Evolutionary conservation across 805 yeast species (phyloP), one percentile per base, ranked within the genome.

Genomic region (Crinitomyces ghanaensis): DNA sequence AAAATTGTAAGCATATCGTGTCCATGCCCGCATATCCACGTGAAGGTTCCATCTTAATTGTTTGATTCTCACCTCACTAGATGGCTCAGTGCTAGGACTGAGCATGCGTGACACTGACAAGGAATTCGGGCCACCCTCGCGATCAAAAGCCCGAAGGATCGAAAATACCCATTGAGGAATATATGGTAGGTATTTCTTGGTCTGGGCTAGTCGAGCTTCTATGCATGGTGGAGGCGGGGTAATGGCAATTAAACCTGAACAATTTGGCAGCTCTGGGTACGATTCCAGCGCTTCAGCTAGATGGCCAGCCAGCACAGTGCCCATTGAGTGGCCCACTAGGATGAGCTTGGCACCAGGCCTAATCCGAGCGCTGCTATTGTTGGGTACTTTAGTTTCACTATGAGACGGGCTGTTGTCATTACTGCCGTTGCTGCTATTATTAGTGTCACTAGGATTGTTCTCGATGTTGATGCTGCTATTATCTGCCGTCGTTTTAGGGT

Each of bases 1-100:
- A 38, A 75, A 69, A 2, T 77, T 76, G 22, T 51, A 40, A 2
- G 70, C 59, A 41, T 77, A 74, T 34, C 63, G 60, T 34, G 80
- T 54, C 50, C 80, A 66, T 2, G 71, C 58, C 6, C 43, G 40
- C 0, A 84, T 65, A 31, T 68, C 61, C 11, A 77, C 67, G 51
- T 77, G 83, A 39, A 78, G 46, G 50, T 81, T 80, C 77, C 82
- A 75, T 30, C 83, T 56, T 25, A 79, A 61, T 51, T 80, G 93
- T 13, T 73, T 58, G 28, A 66, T 48, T 33, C 71, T 65, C 30
- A 65, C 63, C 44, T 56, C 61, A 12, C 60, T 45, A 20, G 59
- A 54, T 26, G 54, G 43, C 5, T 37, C 46, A 47, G 29, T 47
- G 45, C 12, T 45, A 35, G 51, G 43, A 14, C 56, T 57, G 2